Percentiles rank a stretch among this genome's conserved stretches.
These are phyloP conservation scores for Fusarium sp. DNA, from an alignment of 2,329 filamentous ascomycete species.

Conservation along the genomic window DNA sequence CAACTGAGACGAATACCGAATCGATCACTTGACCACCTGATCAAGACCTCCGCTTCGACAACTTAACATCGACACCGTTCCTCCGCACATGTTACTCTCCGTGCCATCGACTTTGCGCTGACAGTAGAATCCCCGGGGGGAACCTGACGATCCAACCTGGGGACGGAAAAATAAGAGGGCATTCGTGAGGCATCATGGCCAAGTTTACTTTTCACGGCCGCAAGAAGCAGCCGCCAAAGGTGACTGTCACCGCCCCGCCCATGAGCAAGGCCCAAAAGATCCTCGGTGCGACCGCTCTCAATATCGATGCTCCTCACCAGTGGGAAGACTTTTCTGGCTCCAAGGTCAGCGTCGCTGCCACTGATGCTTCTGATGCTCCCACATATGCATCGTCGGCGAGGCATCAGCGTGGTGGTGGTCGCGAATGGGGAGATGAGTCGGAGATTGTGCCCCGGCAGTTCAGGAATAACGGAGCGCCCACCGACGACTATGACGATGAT, in stretches of 20 bases:
- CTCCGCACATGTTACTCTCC: conserved; percentile 40
- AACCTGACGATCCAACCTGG: conserved; percentile 19
- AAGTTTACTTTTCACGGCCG: conserved; percentile 45
- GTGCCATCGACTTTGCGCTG: conserved; percentile 29
- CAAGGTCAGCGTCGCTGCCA: conserved; percentile 32
- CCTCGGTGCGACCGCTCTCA: conserved; percentile 41
- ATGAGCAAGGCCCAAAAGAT: conserved; percentile 46
- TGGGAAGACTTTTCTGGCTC: conserved; percentile 40
- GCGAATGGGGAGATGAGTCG: conserved; percentile 44
- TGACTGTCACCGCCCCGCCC: conserved; percentile 42
- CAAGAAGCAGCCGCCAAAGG: conserved; percentile 45
- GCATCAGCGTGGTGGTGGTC: conserved; percentile 20
- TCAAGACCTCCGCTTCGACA: not conserved
- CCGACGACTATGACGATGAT: conserved; percentile 42
- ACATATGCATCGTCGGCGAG: conserved; percentile 24
- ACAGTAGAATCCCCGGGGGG: conserved; percentile 38
- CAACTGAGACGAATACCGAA: not conserved
- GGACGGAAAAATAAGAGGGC: conserved; percentile 18
- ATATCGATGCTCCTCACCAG: conserved; percentile 35
- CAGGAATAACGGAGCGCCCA: conserved; percentile 23
- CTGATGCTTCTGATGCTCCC: conserved; percentile 21
- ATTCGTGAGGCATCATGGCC: conserved; percentile 36
- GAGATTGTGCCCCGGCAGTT: conserved; percentile 43
- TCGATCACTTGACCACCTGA: not conserved
- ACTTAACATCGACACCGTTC: conserved; percentile 12